phyloP scores from a whole-genome alignment of 306 rosid species.

The Cucurbita moschata region DNA sequence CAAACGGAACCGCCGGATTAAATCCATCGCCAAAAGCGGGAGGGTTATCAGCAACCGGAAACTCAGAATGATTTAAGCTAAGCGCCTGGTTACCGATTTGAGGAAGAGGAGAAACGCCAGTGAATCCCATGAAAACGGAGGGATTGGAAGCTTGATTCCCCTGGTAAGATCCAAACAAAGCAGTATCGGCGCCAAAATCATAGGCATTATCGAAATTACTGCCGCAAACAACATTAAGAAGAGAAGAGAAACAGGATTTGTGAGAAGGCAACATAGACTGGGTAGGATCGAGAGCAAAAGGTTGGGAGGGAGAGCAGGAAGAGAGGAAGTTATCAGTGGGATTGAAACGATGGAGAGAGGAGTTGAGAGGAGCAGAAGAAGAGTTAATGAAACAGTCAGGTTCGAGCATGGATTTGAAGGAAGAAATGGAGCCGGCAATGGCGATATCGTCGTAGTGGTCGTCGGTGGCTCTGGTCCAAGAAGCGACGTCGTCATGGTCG shows the following conservation, averaged over 20 bases:
- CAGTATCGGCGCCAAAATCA: conserved; percentile 37
- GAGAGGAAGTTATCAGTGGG: conserved; percentile 29
- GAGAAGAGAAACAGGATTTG: conserved; percentile 36
- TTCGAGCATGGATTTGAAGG: conserved; percentile 71
- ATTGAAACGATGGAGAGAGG: conserved; percentile 11
- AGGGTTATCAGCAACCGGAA: conserved; percentile 15
- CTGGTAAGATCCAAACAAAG: conserved; percentile 23
- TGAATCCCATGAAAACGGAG: conserved; percentile 29
- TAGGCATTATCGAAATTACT: conserved; percentile 40
- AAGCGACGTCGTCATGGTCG: conserved; percentile 29
- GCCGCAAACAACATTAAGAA: conserved; percentile 18
- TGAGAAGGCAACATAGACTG: conserved; percentile 48
- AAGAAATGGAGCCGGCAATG: conserved; percentile 25
- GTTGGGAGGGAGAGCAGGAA: conserved; percentile 40
- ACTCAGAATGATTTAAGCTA: conserved; percentile 27
- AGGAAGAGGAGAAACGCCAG: conserved; percentile 20
- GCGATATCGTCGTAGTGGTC: conserved; percentile 25
- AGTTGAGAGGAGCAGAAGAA: conserved; percentile 15
- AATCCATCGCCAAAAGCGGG: conserved; percentile 10
- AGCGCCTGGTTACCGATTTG: conserved; percentile 24
- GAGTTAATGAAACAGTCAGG: conserved; percentile 43
- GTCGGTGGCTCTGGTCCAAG: conserved; percentile 35
- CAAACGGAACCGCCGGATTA: conserved; percentile 17
- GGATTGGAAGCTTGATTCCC: conserved; percentile 17
- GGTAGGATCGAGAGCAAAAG: conserved; percentile 41